phyloP scores from a whole-genome alignment of 108 stramenopile genomes.

The Cylindrotheca fusiformis region DNA sequence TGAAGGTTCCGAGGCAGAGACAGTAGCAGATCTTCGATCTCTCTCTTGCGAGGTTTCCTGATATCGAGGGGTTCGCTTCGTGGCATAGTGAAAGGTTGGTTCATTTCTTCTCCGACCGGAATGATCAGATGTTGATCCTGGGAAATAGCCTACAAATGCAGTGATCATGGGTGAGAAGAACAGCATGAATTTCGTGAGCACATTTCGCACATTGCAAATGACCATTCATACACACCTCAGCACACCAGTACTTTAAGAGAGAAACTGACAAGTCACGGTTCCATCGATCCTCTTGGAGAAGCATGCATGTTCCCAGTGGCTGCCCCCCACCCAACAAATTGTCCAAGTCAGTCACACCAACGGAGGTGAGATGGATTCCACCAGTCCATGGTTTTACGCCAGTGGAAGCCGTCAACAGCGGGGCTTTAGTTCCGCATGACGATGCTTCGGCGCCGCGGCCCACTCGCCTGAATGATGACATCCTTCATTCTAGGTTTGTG shows the following conservation, averaged over 20 bases:
- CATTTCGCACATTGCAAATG: neutral
- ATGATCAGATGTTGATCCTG: slow-evolving; percentile 38
- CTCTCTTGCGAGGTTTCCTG: too few species aligned
- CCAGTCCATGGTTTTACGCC: slow-evolving; percentile 40
- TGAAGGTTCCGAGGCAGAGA: slow-evolving; percentile 71
- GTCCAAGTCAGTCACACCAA: slow-evolving; percentile 76
- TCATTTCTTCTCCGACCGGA: slow-evolving; percentile 9
- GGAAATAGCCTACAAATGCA: slow-evolving; percentile 32
- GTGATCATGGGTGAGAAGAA: neutral
- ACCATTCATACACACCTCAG: slow-evolving; percentile 49
- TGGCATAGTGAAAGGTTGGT: too few species aligned
- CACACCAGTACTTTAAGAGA: slow-evolving; percentile 76
- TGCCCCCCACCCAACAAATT: slow-evolving; percentile 73
- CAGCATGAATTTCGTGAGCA: neutral
- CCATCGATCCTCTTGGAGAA: slow-evolving; percentile 83
- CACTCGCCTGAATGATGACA: neutral
- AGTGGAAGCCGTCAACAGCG: neutral
- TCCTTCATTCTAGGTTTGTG: too few species aligned
- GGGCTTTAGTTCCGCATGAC: neutral
- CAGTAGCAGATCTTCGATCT: slow-evolving; percentile 27
- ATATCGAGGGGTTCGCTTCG: too few species aligned
- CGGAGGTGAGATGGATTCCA: slow-evolving; percentile 62
- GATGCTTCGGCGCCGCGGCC: neutral
- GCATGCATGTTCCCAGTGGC: slow-evolving; percentile 62
- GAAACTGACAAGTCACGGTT: slow-evolving; percentile 57